A percentile compares a stretch with the other conserved stretches of the same genome.
Conservation (phyloP, 331 rosid genomes). For the Phaseolus coccineus region DNA sequence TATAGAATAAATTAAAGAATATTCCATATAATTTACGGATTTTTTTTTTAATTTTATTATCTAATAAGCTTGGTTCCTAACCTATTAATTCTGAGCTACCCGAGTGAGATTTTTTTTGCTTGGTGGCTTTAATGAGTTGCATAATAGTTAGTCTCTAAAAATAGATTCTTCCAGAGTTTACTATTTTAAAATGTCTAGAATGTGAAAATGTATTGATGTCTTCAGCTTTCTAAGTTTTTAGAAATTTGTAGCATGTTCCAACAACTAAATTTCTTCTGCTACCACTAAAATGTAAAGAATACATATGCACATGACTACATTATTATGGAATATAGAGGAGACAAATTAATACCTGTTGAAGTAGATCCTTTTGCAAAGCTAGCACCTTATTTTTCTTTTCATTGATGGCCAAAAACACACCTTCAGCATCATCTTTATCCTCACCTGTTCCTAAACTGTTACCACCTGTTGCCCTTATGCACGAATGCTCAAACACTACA, state of each 20-base stretch:
- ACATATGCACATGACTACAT: not conserved
- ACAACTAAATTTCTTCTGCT: no score
- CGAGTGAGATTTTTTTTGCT: no score
- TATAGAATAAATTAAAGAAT: not conserved
- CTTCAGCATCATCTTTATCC: conserved; percentile 52
- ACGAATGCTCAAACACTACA: conserved; percentile 42
- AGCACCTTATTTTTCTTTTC: conserved; percentile 79
- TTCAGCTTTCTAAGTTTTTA: no score
- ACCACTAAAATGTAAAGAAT: no score
- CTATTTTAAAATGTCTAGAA: no score
- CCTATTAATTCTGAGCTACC: no score
- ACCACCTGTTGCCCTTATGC: conserved; percentile 41
- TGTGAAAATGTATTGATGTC: no score
- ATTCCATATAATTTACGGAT: not conserved
- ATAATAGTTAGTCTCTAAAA: not conserved
- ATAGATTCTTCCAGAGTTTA: no score
- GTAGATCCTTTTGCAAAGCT: conserved; percentile 66
- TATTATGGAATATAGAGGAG: not conserved
- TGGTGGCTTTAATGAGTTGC: not conserved
- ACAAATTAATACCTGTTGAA: conserved; percentile 61
- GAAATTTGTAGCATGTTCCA: no score
- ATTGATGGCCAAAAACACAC: conserved; percentile 58
- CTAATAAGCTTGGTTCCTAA: not conserved
- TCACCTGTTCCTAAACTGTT: conserved; percentile 47
- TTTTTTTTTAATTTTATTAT: not conserved